A percentile compares a stretch with the other conserved stretches of the same genome.
phyloP scores from a whole-genome alignment of 2,329 filamentous ascomycete genomes.

The Lachnellula subtilissima region DNA sequence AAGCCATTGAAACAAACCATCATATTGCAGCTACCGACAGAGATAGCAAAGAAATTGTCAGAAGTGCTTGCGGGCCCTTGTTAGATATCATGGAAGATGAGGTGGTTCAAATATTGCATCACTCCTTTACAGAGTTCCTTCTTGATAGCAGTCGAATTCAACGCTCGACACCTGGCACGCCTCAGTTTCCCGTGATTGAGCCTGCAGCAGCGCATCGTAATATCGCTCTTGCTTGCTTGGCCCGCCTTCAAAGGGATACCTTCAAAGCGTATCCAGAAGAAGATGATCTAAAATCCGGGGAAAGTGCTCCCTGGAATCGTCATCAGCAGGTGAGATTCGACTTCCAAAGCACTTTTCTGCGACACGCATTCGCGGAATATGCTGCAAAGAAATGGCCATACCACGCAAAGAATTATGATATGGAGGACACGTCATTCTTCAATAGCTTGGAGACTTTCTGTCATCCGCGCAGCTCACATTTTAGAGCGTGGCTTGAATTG shows the following conservation, averaged over 20 bases:
- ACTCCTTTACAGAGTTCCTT: constrained; percentile 44
- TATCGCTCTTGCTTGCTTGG: constrained; percentile 5
- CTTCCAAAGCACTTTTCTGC: constrained; percentile 13
- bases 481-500: constrained; percentile 14
- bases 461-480: constrained; percentile 5
- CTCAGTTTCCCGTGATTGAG: constrained; percentile 11
- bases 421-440: constrained; percentile 12
- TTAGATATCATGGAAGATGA: constrained; percentile 42
- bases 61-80: constrained; percentile 36
- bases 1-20: constrained; percentile 3
- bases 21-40: constrained; percentile 2
- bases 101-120: constrained; percentile 41
- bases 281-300: background rate
- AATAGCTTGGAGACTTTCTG: constrained; percentile 10
- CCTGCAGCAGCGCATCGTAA: constrained; percentile 2
- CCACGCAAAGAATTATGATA: constrained; percentile 14
- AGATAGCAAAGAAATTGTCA: constrained; percentile 13
- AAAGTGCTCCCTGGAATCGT: background rate
- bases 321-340: background rate
- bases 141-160: constrained; percentile 23
- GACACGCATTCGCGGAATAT: constrained; percentile 19
- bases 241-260: constrained; percentile 4
- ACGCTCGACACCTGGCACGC: background rate
- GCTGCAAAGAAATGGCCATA: constrained; percentile 13
- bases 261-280: background rate